Evolutionary conservation across 2,329 filamentous ascomycete genomes (phyloP).

Genomic region (Pezicula carpinea): DNA sequence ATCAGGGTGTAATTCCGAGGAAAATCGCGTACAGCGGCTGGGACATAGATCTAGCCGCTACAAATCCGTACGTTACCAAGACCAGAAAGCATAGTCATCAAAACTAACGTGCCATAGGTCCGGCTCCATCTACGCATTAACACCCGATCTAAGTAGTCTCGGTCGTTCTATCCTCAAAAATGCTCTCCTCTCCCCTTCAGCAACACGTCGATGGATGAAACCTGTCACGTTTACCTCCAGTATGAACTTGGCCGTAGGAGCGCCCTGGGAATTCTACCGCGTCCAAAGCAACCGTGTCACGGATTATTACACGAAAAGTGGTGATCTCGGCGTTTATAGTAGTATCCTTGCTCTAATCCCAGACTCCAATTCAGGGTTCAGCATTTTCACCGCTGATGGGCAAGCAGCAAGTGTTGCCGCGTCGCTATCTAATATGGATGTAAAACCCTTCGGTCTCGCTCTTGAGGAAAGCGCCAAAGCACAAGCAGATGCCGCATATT

Average conservation of each 20-base stretch:
- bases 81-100: too few relatives aligned
- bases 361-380: slow-evolving; percentile 40
- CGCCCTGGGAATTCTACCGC: slow-evolving; percentile 44
- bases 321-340: slow-evolving; percentile 39
- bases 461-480: background rate
- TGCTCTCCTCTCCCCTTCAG: slow-evolving; percentile 33
- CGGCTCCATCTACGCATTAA: slow-evolving; percentile 37
- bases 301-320: slow-evolving; percentile 43
- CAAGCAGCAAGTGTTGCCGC: background rate
- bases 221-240: slow-evolving; percentile 34
- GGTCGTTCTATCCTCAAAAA: slow-evolving; percentile 37
- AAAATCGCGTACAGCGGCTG: background rate
- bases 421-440: background rate
- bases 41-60: background rate
- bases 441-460: background rate
- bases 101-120: slow-evolving; percentile 6
- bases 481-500: background rate
- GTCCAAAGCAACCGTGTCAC: slow-evolving; percentile 33
- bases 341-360: slow-evolving; percentile 37
- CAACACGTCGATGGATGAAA: slow-evolving; percentile 43
- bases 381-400: slow-evolving; percentile 32
- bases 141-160: slow-evolving; percentile 36
- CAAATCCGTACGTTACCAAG: background rate
- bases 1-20: background rate
- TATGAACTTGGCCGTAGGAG: slow-evolving; percentile 34